These are phyloP conservation scores for Lentinula sp. DNA, from an alignment of 768 basidiomycete species.

Conservation along the genomic window DNA sequence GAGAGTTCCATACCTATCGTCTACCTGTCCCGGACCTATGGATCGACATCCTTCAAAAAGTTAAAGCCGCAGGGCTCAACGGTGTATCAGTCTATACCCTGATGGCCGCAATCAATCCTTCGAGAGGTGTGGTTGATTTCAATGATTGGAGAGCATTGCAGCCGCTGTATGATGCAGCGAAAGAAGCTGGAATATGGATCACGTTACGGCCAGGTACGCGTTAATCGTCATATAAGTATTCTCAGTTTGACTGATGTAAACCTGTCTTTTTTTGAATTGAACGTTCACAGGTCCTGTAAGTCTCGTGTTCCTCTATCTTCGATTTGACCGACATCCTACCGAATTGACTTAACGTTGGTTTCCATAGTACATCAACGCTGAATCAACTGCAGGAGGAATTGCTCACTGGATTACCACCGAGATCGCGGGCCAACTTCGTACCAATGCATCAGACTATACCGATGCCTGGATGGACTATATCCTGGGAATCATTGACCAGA, in stretches of 20 bases:
- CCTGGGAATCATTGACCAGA: conserved; percentile 53
- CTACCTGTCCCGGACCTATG: conserved; percentile 75
- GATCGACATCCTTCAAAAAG: conserved; percentile 77
- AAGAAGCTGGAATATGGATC: conserved; percentile 69
- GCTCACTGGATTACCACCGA: conserved; percentile 51
- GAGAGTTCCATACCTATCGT: conserved; percentile 82
- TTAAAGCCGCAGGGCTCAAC: conserved; percentile 78
- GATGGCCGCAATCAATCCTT: conserved; percentile 74
- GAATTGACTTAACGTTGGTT: neutral
- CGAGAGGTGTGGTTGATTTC: conserved; percentile 70
- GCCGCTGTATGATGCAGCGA: conserved; percentile 71
- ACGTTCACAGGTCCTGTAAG: conserved; percentile 30
- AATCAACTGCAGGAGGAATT: conserved; percentile 52
- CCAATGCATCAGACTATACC: conserved; percentile 65
- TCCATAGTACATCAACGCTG: conserved; percentile 61
- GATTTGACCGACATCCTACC: neutral
- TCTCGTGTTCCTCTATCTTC: conserved; percentile 1
- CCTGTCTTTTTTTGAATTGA: neutral
- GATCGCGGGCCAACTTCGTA: conserved; percentile 62
- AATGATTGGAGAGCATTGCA: conserved; percentile 61
- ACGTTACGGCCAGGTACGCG: conserved; percentile 70
- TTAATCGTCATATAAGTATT: neutral
- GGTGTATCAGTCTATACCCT: conserved; percentile 74
- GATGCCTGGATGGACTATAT: conserved; percentile 72
- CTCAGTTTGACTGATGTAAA: neutral